Conservation (phyloP, 106 monocot genomes). For the Dioscorea dumetorum region DNA sequence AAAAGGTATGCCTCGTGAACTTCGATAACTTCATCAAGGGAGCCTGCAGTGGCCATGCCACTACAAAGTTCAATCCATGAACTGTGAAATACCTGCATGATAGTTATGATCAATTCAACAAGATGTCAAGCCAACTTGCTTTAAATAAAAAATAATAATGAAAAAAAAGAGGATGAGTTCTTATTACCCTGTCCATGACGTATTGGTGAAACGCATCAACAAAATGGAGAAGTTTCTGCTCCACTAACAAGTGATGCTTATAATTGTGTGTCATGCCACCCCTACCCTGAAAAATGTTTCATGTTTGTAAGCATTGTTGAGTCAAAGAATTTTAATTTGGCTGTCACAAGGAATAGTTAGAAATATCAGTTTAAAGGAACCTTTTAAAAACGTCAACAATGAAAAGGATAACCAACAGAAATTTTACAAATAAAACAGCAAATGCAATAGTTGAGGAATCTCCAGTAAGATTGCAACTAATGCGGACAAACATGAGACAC, state of each 20-base stretch:
- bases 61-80: conserved; percentile 88
- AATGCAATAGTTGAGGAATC: too few species aligned
- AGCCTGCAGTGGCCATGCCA: conserved; percentile 68
- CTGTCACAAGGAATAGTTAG: too few species aligned
- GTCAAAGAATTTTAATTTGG: background rate
- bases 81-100: conserved; percentile 78
- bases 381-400: too few species aligned
- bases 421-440: too few species aligned
- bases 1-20: conserved; percentile 85
- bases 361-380: too few species aligned
- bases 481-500: too few species aligned
- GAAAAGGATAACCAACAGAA: too few species aligned
- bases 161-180: background rate
- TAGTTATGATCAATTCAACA: background rate
- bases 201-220: conserved; percentile 98
- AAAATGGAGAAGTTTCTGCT: conserved; percentile 93
- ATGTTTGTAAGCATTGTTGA: background rate
- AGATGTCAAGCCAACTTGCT: background rate
- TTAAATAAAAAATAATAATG: background rate
- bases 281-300: conserved; percentile 29
- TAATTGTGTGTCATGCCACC: conserved; percentile 28
- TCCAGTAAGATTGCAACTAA: too few species aligned
- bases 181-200: conserved; percentile 86
- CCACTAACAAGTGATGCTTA: conserved; percentile 76
- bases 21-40: conserved; percentile 94